These are phyloP conservation scores for Apostasia ramifera DNA, from an alignment of 106 monocot genomes.

Conservation along the genomic window DNA sequence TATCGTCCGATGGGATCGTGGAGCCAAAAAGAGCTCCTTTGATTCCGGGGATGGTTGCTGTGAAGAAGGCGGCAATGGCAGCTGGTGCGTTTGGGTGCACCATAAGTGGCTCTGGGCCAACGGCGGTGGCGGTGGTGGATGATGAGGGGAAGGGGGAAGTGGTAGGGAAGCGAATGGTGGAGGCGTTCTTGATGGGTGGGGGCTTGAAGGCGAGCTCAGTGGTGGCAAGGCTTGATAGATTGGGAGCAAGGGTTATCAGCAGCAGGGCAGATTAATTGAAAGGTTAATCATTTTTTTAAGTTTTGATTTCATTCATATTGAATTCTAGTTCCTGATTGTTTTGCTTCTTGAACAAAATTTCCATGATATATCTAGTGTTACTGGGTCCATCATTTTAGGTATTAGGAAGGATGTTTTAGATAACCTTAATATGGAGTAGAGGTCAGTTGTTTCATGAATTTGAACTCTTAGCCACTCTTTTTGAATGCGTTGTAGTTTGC, in stretches of 20 bases:
- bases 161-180: constrained; percentile 69
- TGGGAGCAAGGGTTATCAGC: constrained; percentile 73
- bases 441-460: no score
- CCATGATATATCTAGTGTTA: no score
- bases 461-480: no score
- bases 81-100: constrained; percentile 93
- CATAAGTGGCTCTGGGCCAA: constrained; percentile 87
- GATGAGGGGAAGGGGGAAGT: constrained; percentile 67
- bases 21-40: constrained; percentile 76
- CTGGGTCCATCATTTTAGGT: no score
- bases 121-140: constrained; percentile 69
- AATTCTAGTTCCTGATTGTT: no score
- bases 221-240: constrained; percentile 54
- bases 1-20: constrained; percentile 73
- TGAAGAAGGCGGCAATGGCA: constrained; percentile 71
- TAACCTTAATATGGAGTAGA: no score
- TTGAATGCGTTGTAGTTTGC: no score
- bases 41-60: constrained; percentile 83
- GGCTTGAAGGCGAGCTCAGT: constrained; percentile 45
- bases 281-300: not conserved
- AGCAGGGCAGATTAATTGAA: constrained; percentile 10
- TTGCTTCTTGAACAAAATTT: no score
- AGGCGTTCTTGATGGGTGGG: constrained; percentile 65
- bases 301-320: no score
- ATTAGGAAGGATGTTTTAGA: no score